Evolutionary conservation across 345 rosid genomes (phyloP), one percentile per base, ranked within the genome.

Genomic region (Turritis glabra): DNA sequence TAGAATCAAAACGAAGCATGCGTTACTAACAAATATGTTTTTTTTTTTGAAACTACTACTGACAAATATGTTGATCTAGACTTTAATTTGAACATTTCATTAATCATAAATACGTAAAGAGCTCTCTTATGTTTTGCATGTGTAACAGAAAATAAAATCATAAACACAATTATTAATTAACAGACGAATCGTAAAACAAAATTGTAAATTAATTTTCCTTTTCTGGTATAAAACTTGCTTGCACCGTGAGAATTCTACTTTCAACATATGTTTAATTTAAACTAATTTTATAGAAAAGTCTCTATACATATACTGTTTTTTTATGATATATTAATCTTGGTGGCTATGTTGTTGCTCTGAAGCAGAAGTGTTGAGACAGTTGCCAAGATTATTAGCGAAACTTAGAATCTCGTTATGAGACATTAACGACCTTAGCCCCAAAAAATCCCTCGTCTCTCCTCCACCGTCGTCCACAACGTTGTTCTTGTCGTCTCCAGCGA

Each of bases 361-460:
- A 46, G 71, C 66, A 54, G 60, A 77, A 27, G 35, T 46, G 53
- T 84, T 73, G 32, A 88, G 82, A 81, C 85, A 85, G 33, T 80
- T 83, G 2, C 85, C 89, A 55, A 90, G 80, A 32, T 85, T 90
- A 43, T 63, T 73, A 30, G 92, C 87, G 46, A 89, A 82, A 38
- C 79, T 87, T 60, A 93, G 75, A 47, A 93, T 85, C 77, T 88
- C 93, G 63, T 80, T 84, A 10, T 85, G 91, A 15, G 96, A 85
- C 80, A 77, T 77, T 17, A 89, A 75, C 7, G 92, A 79, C 69
- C 90, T 81, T 29, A 91, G 69, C 46, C 94, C 97, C 83, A 91
- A 82, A 85, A 93, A 93, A 81, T 93, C 97, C 73, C 97, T 88
- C 2, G 97, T 93, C 84, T 87, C 68, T 27, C 76, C 93, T 72